phyloP scores from a whole-genome alignment of 108 stramenopile genomes.

The Cylindrotheca fusiformis region DNA sequence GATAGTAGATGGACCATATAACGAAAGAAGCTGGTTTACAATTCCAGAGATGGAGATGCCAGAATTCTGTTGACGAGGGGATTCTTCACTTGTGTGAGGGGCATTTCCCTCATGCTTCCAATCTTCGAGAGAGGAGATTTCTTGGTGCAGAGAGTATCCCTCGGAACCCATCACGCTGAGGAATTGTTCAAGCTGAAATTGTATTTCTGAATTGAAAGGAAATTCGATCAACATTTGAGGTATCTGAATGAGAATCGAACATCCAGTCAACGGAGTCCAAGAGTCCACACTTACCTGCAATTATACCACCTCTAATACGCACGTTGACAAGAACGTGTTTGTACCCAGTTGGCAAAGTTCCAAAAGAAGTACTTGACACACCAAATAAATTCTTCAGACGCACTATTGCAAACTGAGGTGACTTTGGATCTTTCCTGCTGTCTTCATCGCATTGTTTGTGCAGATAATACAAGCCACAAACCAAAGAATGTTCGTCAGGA shows the following conservation, averaged over 20 bases:
- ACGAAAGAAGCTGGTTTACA: no score
- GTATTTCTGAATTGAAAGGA: slow-evolving; percentile 42
- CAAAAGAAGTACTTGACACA: slow-evolving; percentile 7
- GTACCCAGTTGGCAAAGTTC: slow-evolving; percentile 48
- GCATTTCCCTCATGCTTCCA: no score
- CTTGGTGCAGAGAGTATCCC: slow-evolving; percentile 38
- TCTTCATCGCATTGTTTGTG: neutral
- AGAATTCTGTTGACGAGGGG: no score
- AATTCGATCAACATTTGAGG: slow-evolving; percentile 2
- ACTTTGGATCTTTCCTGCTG: neutral
- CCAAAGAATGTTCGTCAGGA: slow-evolving; percentile 40
- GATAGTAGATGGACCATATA: no score
- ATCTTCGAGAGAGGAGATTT: slow-evolving; percentile 23
- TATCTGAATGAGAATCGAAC: slow-evolving; percentile 1
- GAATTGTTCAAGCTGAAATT: slow-evolving; percentile 44
- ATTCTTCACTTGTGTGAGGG: no score
- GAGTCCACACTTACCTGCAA: slow-evolving; percentile 42
- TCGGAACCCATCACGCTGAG: slow-evolving; percentile 31
- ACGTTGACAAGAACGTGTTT: slow-evolving; percentile 47
- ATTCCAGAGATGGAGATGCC: no score
- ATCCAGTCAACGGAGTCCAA: neutral
- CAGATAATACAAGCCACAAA: slow-evolving; percentile 28
- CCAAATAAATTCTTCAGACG: slow-evolving; percentile 55
- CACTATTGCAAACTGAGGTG: slow-evolving; percentile 21
- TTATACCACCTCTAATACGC: slow-evolving; percentile 24